Evolutionary conservation across 2,329 filamentous ascomycete genomes (phyloP).

Genomic region (Paecilomyces formosus): DNA sequence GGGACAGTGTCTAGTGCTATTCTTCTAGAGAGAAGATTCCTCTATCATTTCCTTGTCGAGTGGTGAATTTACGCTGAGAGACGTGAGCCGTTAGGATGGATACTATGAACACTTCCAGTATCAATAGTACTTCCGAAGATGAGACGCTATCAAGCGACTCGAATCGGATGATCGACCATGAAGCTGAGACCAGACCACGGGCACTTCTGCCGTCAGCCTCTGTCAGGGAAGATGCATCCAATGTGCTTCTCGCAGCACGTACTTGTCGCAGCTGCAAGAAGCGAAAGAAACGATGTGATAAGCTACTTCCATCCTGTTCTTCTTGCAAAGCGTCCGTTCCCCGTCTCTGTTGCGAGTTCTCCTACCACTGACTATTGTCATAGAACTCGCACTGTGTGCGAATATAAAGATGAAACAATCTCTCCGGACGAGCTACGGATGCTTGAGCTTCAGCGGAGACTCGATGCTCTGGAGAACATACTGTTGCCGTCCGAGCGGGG

Average conservation of each 20-base stretch:
- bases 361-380: background rate
- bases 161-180: background rate
- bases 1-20: background rate
- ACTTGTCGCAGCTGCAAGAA: background rate
- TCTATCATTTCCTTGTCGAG: background rate
- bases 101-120: background rate
- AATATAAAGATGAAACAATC: background rate
- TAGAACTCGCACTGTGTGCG: background rate
- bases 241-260: background rate
- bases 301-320: background rate
- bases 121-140: background rate
- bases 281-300: background rate
- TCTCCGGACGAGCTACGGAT: background rate
- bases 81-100: background rate
- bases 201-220: background rate
- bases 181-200: background rate
- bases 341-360: background rate
- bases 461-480: background rate
- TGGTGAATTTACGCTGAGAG: background rate
- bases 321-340: background rate
- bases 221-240: background rate
- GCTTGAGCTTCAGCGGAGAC: background rate
- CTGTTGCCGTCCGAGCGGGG: background rate
- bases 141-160: background rate
- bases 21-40: background rate